Evolutionary conservation across 2,329 filamentous ascomycete species (phyloP).

Genomic region (Eutypa lata): DNA sequence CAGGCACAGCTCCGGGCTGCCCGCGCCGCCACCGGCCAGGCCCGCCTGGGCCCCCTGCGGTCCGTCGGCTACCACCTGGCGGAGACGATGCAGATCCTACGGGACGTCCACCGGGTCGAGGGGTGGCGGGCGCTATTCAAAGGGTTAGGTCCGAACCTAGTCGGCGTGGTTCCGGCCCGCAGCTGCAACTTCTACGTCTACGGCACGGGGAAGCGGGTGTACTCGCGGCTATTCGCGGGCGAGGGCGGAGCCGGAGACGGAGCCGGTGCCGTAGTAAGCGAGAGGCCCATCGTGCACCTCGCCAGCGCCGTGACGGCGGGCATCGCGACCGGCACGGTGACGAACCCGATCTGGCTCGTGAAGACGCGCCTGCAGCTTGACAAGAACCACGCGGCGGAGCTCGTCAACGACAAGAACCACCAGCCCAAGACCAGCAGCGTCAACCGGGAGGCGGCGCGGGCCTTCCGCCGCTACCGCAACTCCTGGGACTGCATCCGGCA

Average conservation of each 20-base stretch:
- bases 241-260: slow-evolving; percentile 19
- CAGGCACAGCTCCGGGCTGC: slow-evolving; percentile 73
- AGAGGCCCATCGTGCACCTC: slow-evolving; percentile 75
- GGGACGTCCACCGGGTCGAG: slow-evolving; percentile 75
- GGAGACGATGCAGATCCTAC: slow-evolving; percentile 84
- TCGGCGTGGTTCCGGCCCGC: slow-evolving; percentile 84
- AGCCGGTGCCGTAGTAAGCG: slow-evolving; percentile 47
- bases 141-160: slow-evolving; percentile 83
- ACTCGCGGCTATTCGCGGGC: slow-evolving; percentile 54
- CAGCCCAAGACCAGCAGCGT: background rate
- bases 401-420: slow-evolving; percentile 17
- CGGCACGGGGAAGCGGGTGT: slow-evolving; percentile 82
- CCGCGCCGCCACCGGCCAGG: slow-evolving; percentile 56
- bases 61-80: slow-evolving; percentile 70
- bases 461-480: slow-evolving; percentile 72
- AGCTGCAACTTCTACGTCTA: slow-evolving; percentile 95
- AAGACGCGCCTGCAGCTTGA: slow-evolving; percentile 93
- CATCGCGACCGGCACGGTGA: slow-evolving; percentile 82
- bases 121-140: slow-evolving; percentile 89
- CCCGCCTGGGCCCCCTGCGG: slow-evolving; percentile 61
- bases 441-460: slow-evolving; percentile 39
- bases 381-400: slow-evolving; percentile 70
- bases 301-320: slow-evolving; percentile 74
- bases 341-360: slow-evolving; percentile 94
- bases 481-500: slow-evolving; percentile 84